Conservation (phyloP, 352 stramenopile species). For the Pythium utonaiense region DNA sequence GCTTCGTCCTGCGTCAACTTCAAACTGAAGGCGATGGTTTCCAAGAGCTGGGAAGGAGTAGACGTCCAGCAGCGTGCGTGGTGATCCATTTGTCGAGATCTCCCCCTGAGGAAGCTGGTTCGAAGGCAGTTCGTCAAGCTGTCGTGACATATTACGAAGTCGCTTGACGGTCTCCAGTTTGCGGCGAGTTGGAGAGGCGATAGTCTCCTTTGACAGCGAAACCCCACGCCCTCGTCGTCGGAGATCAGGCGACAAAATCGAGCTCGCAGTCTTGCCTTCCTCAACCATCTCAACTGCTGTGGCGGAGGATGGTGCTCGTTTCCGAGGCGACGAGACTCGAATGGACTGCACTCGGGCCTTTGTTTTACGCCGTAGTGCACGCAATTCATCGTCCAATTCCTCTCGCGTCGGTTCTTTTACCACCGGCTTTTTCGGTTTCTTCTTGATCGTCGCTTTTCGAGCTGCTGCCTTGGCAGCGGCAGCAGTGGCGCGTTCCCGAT, state of each 20-base stretch:
- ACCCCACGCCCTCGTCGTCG: neutral
- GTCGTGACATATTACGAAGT: neutral
- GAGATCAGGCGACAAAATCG: neutral
- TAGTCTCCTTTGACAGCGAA: neutral
- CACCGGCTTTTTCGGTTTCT: neutral
- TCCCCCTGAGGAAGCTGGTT: neutral
- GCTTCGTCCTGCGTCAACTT: neutral
- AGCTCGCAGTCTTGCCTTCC: neutral
- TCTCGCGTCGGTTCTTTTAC: neutral
- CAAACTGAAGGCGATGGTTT: slow-evolving; percentile 11
- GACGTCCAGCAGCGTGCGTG: slow-evolving; percentile 36
- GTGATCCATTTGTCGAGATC: neutral
- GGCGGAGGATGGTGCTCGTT: neutral
- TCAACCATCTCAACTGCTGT: neutral
- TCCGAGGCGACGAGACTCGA: neutral
- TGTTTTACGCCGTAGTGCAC: slow-evolving; percentile 9
- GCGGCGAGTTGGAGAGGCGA: slow-evolving; percentile 13
- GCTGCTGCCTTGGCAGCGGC: neutral
- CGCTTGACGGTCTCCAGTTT: slow-evolving; percentile 21
- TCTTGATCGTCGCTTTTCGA: neutral
- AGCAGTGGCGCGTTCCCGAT: slow-evolving; percentile 2
- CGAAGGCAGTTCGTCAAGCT: neutral
- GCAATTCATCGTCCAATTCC: neutral
- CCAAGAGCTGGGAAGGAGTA: slow-evolving; percentile 33
- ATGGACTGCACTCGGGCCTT: slow-evolving; percentile 17